Conservation (phyloP, 306 rosid species). For the Prunus armeniaca region DNA sequence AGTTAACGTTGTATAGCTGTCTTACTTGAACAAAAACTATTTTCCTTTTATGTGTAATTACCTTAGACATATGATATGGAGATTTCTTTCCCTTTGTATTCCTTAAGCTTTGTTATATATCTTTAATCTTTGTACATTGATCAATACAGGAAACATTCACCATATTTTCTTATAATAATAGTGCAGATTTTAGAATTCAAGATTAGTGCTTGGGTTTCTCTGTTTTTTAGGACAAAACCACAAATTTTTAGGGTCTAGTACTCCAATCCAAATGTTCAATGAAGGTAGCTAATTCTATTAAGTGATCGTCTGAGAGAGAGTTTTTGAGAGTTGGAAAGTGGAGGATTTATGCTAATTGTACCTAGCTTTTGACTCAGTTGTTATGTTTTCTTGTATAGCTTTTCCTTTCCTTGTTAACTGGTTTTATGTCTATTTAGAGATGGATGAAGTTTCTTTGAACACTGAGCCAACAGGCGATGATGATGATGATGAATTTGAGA, state of each 20-base stretch:
- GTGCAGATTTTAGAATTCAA: neutral
- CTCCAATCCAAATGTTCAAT: neutral
- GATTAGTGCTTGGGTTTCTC: neutral
- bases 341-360: neutral
- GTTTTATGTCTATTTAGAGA: slow-evolving; percentile 14
- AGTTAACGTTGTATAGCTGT: too few relatives aligned
- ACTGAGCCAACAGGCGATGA: slow-evolving; percentile 58
- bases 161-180: neutral
- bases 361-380: neutral
- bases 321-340: neutral
- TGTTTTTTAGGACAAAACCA: neutral
- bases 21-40: too few relatives aligned
- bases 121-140: too few relatives aligned
- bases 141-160: too few relatives aligned
- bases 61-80: too few relatives aligned
- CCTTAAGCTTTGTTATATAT: too few relatives aligned
- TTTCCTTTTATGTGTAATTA: too few relatives aligned
- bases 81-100: too few relatives aligned
- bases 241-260: neutral
- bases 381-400: neutral
- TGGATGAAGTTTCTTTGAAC: slow-evolving; percentile 69
- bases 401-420: neutral
- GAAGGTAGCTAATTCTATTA: neutral
- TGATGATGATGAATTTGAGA: slow-evolving; percentile 50
- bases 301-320: neutral